These are phyloP conservation scores for Bothriochloa decipiens DNA, from an alignment of 176 grass and related monocot genomes.

Conservation along the genomic window DNA sequence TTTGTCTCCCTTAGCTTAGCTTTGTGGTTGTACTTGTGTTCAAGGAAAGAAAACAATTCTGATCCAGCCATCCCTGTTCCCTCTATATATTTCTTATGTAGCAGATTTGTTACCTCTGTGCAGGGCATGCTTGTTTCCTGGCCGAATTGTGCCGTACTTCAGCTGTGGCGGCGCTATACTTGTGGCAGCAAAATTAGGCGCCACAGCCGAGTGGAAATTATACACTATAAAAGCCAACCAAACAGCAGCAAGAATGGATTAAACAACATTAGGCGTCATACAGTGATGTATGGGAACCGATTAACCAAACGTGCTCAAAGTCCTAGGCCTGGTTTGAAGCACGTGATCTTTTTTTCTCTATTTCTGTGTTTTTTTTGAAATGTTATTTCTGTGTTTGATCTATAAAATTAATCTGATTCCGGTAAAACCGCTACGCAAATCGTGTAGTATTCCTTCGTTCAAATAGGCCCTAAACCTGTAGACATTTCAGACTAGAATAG, in stretches of 20 bases:
- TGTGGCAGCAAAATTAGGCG: neutral
- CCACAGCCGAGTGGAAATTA: neutral
- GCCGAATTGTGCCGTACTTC: neutral
- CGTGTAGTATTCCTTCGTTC: too few relatives aligned
- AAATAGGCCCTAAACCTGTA: too few relatives aligned
- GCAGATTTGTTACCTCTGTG: neutral
- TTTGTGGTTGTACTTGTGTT: constrained; percentile 18
- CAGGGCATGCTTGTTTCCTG: neutral
- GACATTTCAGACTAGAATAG: too few relatives aligned
- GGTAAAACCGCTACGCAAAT: too few relatives aligned
- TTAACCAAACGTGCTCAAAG: too few relatives aligned
- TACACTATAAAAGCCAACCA: neutral
- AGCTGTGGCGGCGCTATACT: neutral
- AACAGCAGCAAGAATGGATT: neutral
- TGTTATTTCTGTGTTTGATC: too few relatives aligned
- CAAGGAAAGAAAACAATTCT: constrained; percentile 1
- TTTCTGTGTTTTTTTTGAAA: too few relatives aligned
- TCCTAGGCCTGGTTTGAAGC: too few relatives aligned
- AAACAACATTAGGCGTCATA: neutral
- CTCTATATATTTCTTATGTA: neutral
- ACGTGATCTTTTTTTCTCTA: too few relatives aligned
- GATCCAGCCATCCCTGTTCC: neutral
- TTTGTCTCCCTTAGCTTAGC: constrained; percentile 10
- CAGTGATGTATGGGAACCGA: neutral
- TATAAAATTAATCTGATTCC: too few relatives aligned